Evolutionary conservation across 2,329 filamentous ascomycete genomes (phyloP), one percentile per base, ranked within the genome.

Genomic region (Cercospora zeae-maydis): DNA sequence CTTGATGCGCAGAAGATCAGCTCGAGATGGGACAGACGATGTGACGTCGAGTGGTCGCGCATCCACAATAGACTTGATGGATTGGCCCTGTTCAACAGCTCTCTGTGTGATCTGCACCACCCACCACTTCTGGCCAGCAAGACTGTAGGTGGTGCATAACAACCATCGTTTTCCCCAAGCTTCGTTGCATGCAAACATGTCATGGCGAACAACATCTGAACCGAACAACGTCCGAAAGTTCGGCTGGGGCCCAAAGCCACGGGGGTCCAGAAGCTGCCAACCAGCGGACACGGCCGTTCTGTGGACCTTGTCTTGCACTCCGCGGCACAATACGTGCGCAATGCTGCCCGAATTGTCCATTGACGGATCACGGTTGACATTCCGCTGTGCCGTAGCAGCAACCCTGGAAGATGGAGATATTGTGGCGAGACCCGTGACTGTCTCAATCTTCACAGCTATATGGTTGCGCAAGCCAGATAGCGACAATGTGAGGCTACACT

Each of bases 81-180:
- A 30, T 19, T 49, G 36, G 8, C 56, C 52, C 45, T 63, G 34
- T 14, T 61, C 51, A 11, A 61, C 63, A 21, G 56, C 42, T 8
- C 55, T 57, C 21, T 61, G 83, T 78, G 78, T 87, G 82, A 85
- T 75, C 75, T 88, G 83, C 59, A 91, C 80, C 63, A 93, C 79
- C 86, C 88, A 93, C 90, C 91, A 96, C 65, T 83, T 83, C 73
- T 95, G 90, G 58, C 91, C 90, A 71, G 83, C 82, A 72, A 90
- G 81, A 73, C 88, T 87, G 73, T 92, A 82, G 58, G 86, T 86
- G 51, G 89, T 83, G 67, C 88, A 87, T 39, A 96, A 78, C 66
- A 88, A 85, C 90, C 91, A 96, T 27, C 52, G 33, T 58, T 84
- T 80, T 13, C 82, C 82, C 91, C 93, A 96, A n/a, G 85, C 86